Evolutionary conservation across 1,284 basidiomycete species (phyloP), one percentile per base, ranked within the genome.

Genomic region (Cerioporus squamosus): DNA sequence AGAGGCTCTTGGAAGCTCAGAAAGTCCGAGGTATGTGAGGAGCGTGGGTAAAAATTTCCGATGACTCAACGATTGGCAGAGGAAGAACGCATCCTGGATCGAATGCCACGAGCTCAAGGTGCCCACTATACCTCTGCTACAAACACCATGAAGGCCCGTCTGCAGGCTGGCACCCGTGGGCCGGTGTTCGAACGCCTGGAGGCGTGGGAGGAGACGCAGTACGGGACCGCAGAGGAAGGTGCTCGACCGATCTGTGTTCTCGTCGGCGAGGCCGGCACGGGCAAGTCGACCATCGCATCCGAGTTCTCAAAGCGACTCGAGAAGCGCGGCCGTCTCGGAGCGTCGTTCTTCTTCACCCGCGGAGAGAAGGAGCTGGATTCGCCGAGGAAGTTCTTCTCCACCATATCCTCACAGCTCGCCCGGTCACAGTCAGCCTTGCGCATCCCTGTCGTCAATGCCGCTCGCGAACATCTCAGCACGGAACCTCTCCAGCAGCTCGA

Each of bases 211-310:
- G 33, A 36, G 14, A 46, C 42, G 15, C 22, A 26, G 29, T 10
- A 9, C 29, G 29, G 10, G 2, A 29, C 33, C 8, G 36, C n/a
- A 3, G 40, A 39, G 23, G 4, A 36, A 7, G 15, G 17, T 5
- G 36, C 23, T 10, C 42, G 42, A 10, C 29, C 54, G 2, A 31
- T 60, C 42, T 63, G 43, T 51, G 26, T 63, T 15, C 53, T 66
- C n/a, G 57, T 45, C 36, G 62, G 64, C 1, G 46, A 39, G 6
- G 52, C 60, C 0, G 62, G 60, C 5, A 58, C 60, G 9, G 62
- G 64, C 8, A 66, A 66, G 54, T 62, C 61, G 5, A 61, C 62
- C 14, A 56, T 66, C 50, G 64, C 64, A 5, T 53, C 56, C 22
- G 55, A 61, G 44, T 39, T 62, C n/a, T 54, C 60, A 2, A 36